Evolutionary conservation across 2,329 filamentous ascomycete species (phyloP).

Genomic region (Xylariaceae sp.): DNA sequence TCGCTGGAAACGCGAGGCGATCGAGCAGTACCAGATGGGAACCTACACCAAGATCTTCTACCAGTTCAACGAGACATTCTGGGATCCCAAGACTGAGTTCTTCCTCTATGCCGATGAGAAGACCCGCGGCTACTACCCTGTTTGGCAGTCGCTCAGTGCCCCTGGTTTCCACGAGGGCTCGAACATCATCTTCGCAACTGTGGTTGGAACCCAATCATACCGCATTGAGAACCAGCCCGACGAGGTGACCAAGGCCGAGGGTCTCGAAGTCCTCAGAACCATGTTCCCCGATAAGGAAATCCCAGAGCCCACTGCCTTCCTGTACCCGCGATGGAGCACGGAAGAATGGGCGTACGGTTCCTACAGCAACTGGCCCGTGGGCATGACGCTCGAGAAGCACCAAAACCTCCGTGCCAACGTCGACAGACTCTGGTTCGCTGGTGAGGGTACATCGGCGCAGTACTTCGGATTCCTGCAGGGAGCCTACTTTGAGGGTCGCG

Average conservation of each 20-base stretch:
- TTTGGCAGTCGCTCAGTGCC: constrained; percentile 59
- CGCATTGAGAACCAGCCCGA: constrained; percentile 55
- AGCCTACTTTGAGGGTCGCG: constrained; percentile 52
- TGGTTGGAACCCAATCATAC: constrained; percentile 52
- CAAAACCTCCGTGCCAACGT: constrained; percentile 64
- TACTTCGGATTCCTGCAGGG: constrained; percentile 64
- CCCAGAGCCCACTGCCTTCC: constrained; percentile 55
- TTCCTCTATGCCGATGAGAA: constrained; percentile 42
- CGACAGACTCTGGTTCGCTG: constrained; percentile 57
- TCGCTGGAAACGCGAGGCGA: constrained; percentile 58
- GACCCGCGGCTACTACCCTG: constrained; percentile 43
- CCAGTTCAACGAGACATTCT: constrained; percentile 63
- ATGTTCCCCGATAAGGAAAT: constrained; percentile 57
- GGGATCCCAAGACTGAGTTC: constrained; percentile 45
- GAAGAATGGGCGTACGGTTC: constrained; percentile 49
- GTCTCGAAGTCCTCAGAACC: constrained; percentile 50
- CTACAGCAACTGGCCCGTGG: constrained; percentile 63
- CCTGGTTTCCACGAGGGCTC: constrained; percentile 55
- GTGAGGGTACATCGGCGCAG: constrained; percentile 56
- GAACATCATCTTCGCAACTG: constrained; percentile 61
- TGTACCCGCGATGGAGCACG: constrained; percentile 55
- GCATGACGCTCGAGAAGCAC: constrained; percentile 59
- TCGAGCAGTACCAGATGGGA: constrained; percentile 61
- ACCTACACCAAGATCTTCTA: constrained; percentile 71
- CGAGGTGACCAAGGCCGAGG: constrained; percentile 51